Conservation (phyloP, 129 eudicot genomes). For the Arctium minus region DNA sequence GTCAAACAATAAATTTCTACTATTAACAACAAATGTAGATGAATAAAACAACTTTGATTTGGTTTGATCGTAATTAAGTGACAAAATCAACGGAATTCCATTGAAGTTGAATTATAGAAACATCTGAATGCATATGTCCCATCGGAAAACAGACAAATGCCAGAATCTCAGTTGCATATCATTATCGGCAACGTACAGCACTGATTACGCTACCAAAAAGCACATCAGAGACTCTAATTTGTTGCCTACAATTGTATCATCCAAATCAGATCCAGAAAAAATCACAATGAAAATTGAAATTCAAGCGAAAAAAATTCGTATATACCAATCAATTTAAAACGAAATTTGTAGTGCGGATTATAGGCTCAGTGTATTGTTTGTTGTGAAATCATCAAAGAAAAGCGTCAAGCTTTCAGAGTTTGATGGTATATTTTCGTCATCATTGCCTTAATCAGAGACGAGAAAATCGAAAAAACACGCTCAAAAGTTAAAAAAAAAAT, state of each 20-base stretch:
- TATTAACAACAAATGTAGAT: background rate
- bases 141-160: slow-evolving; percentile 20
- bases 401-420: slow-evolving; percentile 53
- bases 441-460: slow-evolving; percentile 24
- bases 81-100: too few species aligned
- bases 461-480: background rate
- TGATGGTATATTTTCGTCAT: slow-evolving; percentile 58
- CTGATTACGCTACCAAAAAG: slow-evolving; percentile 33
- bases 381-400: slow-evolving; percentile 33
- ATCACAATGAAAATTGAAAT: background rate
- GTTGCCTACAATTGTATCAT: slow-evolving; percentile 33
- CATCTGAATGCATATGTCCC: slow-evolving; percentile 51
- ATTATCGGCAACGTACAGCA: slow-evolving; percentile 58
- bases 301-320: too few species aligned
- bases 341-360: background rate
- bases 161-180: slow-evolving; percentile 53
- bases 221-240: slow-evolving; percentile 64
- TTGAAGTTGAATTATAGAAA: slow-evolving; percentile 26
- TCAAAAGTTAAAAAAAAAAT: background rate
- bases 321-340: background rate
- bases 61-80: too few species aligned
- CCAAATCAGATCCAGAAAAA: background rate
- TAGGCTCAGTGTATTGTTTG: slow-evolving; percentile 35
- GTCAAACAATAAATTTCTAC: background rate
- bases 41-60: background rate